Evolutionary conservation across 495 filamentous ascomycete species (phyloP), one percentile per base, ranked within the genome.

Genomic region (Podospora comata): DNA sequence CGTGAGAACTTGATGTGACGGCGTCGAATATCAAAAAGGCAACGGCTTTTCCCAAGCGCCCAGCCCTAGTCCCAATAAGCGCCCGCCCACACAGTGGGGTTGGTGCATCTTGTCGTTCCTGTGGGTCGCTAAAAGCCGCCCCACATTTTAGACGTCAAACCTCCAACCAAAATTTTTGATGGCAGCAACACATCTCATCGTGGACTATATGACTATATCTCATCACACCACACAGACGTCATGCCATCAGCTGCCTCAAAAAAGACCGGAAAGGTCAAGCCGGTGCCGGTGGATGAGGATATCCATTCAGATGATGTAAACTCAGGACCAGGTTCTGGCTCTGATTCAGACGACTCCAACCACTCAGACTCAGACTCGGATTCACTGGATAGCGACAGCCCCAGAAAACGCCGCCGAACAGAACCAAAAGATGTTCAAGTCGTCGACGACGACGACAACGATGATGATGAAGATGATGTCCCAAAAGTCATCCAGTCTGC

Each of bases 371-470:
- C 58, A 5, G 70, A 76, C 18, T 75, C 75, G 4, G 84, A 86
- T 68, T 80, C 78, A 23, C 81, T 85, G 5, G 83, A 84, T 70
- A 81, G 73, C 69, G 68, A 34, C 48, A 71, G 67, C 62, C 80
- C 84, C 62, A 79, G 85, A 65, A 87, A 86, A 74, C 77, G 81
- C 62, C 81, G 83, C 57, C 81, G 77, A 65, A 73, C 79, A 9
- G 83, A 82, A 3, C 72, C 73, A 6, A 55, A 68, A 19, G 44
- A 9, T 9, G 44, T 62, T 6, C 48, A 64, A 26, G 13, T 60
- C 39, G 16, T 60, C 39, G 67, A 67, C 19, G 56, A 62, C 1
- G 71, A 69, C 6, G 70, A 65, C 39, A 3, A 64, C 15, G 65
- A 70, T 18, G 72, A 70, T 23, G 66, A 61, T 32, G 65, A 62